phyloP scores from a whole-genome alignment of 2,329 filamentous ascomycete species.

The Furcasterigmium sp. region DNA sequence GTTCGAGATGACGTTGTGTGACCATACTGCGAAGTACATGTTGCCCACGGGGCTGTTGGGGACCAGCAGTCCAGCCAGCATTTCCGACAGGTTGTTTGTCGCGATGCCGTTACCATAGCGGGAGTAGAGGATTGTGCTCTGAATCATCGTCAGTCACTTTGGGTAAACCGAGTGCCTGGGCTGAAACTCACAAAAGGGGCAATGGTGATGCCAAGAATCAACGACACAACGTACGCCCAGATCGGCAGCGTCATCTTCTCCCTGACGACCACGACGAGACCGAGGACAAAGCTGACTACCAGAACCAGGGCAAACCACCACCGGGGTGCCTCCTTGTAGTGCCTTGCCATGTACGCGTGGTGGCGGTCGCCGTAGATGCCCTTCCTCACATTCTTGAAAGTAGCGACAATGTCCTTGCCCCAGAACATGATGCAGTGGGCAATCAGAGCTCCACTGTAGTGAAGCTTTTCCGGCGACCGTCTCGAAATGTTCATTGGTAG shows the following conservation, averaged over 20 bases:
- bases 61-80: slow-evolving; percentile 46
- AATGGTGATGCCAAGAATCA: slow-evolving; percentile 39
- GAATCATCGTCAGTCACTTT: slow-evolving; percentile 5
- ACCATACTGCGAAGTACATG: slow-evolving; percentile 56
- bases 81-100: slow-evolving; percentile 54
- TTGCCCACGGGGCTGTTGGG: slow-evolving; percentile 48
- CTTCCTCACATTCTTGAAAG: slow-evolving; percentile 39
- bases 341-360: slow-evolving; percentile 43
- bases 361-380: slow-evolving; percentile 44
- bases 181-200: slow-evolving; percentile 38
- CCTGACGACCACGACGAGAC: slow-evolving; percentile 38
- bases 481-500: too few species aligned
- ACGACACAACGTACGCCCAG: slow-evolving; percentile 41
- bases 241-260: slow-evolving; percentile 39
- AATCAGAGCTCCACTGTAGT: slow-evolving; percentile 52
- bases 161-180: background rate
- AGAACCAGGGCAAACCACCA: slow-evolving; percentile 42
- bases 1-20: slow-evolving; percentile 49
- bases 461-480: too few species aligned
- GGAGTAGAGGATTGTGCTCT: slow-evolving; percentile 47
- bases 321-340: slow-evolving; percentile 45
- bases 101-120: slow-evolving; percentile 52
- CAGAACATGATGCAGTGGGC: slow-evolving; percentile 49
- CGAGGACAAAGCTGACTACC: slow-evolving; percentile 37
- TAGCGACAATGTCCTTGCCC: slow-evolving; percentile 42